phyloP scores from a whole-genome alignment of 768 basidiomycete species.

The Kwoniella pini region DNA sequence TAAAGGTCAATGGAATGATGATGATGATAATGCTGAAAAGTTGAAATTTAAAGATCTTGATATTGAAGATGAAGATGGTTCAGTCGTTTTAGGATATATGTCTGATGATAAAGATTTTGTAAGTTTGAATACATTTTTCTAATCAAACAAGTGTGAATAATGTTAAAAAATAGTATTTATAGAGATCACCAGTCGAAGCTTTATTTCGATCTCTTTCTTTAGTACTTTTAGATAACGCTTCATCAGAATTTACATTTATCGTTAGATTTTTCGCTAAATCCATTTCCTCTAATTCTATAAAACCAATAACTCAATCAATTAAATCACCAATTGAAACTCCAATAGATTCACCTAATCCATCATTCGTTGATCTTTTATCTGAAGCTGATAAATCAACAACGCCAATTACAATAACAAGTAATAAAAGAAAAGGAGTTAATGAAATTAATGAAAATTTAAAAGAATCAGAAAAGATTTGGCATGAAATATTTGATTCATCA shows the following conservation, averaged over 20 bases:
- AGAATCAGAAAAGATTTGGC: slow-evolving; percentile 66
- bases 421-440: slow-evolving; percentile 5
- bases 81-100: slow-evolving; percentile 79
- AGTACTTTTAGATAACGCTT: slow-evolving; percentile 92
- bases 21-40: slow-evolving; percentile 57
- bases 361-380: slow-evolving; percentile 28
- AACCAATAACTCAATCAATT: neutral
- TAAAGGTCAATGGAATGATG: slow-evolving; percentile 2
- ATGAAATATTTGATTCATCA: slow-evolving; percentile 87
- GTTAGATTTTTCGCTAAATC: slow-evolving; percentile 72
- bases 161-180: neutral
- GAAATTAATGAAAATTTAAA: slow-evolving; percentile 23
- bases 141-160: neutral
- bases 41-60: slow-evolving; percentile 71
- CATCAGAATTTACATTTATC: slow-evolving; percentile 86
- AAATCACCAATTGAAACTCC: slow-evolving; percentile 21
- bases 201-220: slow-evolving; percentile 80
- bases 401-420: too few species aligned
- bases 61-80: slow-evolving; percentile 61
- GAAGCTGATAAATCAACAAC: slow-evolving; percentile 22
- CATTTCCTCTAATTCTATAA: neutral
- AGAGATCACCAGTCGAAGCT: slow-evolving; percentile 83
- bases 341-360: slow-evolving; percentile 21
- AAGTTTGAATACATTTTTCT: slow-evolving; percentile 44
- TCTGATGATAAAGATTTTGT: slow-evolving; percentile 87